Base-by-base conservation (phyloP, 345 rosid species). In the Dovyalis caffra region DNA sequence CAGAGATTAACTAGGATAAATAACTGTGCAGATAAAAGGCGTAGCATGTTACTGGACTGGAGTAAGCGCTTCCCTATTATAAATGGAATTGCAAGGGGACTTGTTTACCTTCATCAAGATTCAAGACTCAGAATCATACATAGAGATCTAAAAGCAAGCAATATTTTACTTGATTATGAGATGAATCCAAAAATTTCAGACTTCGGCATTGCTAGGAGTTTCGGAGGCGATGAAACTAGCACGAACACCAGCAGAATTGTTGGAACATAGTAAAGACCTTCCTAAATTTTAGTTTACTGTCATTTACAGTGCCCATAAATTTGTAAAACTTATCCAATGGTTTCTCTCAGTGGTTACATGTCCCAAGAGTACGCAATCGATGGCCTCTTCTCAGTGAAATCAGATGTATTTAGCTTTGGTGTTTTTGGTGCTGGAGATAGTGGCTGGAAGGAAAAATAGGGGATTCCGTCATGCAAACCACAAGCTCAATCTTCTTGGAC, bases 81-180 rank as follows among this genome's bases (percentile, higher is more conserved):
- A 45, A 65, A 51, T 62, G 77, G 77, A 25, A 74, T 74, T n/a
- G 77, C 77, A 21, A 49, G 77, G 34, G 77, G 77, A 35, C 71
- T 74, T 35, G 51, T 74, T 33, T 74, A 74, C 26, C 77, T 74
- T 49, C 77, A 74, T 26, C 71, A 74, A 64, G 77, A 74, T 65
- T 74, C 77, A 33, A 74, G 70, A 28, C 35, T 65, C 16, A 49
- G 70, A 74, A 65, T 74, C 25, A 74, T 74, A 21, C 77, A 74
- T 14, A 47, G 77, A 35, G 77, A 74, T 53, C 25, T 65, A 31
- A 74, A 74, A 65, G 64, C 64, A 11, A 74, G 77, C 53, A 74
- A 74, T 28, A 11, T 74, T 64, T 66, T 74, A 35, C 45, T 74
- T 25, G 71, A 65, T 31, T 14, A 23, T 12, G 64, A 64, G 14